Conservation (phyloP, 148 eudicot genomes). For the Rhododendron molle region DNA sequence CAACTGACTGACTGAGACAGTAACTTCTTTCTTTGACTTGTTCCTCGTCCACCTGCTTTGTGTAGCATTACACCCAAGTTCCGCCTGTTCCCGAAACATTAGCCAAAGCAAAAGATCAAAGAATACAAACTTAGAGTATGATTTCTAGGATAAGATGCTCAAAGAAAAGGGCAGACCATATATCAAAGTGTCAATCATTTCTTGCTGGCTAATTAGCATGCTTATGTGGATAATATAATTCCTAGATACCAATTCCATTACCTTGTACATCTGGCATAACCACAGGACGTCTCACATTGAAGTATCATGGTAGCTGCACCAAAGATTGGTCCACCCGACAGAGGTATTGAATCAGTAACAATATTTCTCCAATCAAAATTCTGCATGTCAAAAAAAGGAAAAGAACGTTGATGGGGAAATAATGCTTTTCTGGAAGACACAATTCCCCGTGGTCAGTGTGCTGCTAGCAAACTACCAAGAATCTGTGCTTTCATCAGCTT, state of each 20-base stretch:
- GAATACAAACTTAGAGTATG: background rate
- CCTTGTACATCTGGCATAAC: background rate
- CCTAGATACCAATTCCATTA: background rate
- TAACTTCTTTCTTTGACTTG: background rate
- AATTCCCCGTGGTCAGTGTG: background rate
- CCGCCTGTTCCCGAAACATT: background rate
- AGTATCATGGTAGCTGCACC: background rate
- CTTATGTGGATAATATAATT: background rate
- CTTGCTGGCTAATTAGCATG: background rate
- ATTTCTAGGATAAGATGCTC: background rate
- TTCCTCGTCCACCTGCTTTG: background rate
- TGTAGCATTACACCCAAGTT: background rate
- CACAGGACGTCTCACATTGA: background rate
- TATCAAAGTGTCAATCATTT: background rate
- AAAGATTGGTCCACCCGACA: background rate
- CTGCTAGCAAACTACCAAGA: background rate
- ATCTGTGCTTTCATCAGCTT: background rate
- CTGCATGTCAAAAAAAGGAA: background rate
- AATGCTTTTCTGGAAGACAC: background rate
- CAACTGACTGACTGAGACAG: background rate
- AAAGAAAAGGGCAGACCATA: background rate
- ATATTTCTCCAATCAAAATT: background rate
- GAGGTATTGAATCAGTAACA: background rate
- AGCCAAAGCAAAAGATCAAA: background rate
- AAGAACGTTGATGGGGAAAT: background rate